Evolutionary conservation across 2,329 filamentous ascomycete species (phyloP), one percentile per base, ranked within the genome.

Genomic region (Alternaria arbusti): DNA sequence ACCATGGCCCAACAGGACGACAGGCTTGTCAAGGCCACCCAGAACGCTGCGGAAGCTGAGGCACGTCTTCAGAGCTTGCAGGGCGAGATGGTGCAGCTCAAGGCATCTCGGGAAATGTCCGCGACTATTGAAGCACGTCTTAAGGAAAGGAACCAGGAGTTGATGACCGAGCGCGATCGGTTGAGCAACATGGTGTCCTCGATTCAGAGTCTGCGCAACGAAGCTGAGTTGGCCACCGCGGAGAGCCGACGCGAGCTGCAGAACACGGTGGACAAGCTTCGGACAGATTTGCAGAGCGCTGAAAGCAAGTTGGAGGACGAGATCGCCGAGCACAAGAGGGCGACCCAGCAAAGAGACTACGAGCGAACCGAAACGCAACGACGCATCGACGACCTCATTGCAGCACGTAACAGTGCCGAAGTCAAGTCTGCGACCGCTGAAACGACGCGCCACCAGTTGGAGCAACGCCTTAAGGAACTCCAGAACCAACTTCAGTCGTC

Each of bases 81-180:
- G 56, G 94, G 93, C 68, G 96, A 99, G 78, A 93, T 90, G 57
- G 90, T 94, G 15, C 97, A 98, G 74, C 87, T 97, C 32, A 97
- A 97, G 79, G 94, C 95, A 0, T 95, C 98, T 80, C 97, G 97
- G 82, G 91, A 93, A 40, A 85, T 99, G 10, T 97, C 92, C 91
- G 97, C 96, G 82, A 93, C 91, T 59, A 97, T 97, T 32, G 94
- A 98, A 77, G 90, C 92, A 67, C 90, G 96, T 56, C 85, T 98
- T 46, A 91, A 88, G 66, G 93, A 96, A 72, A 94, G 98, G 75
- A 97, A 96, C 68, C 93, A 97, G 74, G 88, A 84, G 20, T 84
- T 98, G 12, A 86, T 91, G 45, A 92, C 96, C 64, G 96, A 99
- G 78, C 92, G 94, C 68, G 88, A 90, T 49, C 88, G 94, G 28